phyloP scores from a whole-genome alignment of 768 basidiomycete genomes.

The Crepidotus variabilis region DNA sequence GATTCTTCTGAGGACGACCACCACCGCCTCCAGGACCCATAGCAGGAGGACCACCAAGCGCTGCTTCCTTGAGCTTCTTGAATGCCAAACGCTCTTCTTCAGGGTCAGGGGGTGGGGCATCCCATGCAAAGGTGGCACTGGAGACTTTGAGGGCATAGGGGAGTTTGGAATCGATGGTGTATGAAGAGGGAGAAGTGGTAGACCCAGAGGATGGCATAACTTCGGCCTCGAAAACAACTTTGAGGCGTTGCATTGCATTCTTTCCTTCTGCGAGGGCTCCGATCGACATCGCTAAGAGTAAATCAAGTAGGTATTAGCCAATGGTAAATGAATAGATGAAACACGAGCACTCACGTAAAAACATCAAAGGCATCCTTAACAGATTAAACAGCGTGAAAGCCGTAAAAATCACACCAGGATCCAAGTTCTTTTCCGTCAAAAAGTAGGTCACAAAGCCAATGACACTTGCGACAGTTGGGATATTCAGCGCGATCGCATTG shows the following conservation, averaged over 20 bases:
- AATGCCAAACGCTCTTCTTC: slow-evolving; percentile 24
- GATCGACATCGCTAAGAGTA: slow-evolving; percentile 53
- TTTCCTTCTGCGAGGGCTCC: slow-evolving; percentile 78
- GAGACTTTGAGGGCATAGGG: not conserved
- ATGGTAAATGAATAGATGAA: not conserved
- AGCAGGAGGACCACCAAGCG: not conserved
- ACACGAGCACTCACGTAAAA: slow-evolving; percentile 40
- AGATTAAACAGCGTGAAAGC: slow-evolving; percentile 86
- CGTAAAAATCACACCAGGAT: slow-evolving; percentile 75
- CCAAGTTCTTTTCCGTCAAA: slow-evolving; percentile 58
- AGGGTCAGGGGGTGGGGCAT: slow-evolving; percentile 49
- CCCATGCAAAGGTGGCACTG: not conserved
- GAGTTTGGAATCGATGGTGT: slow-evolving; percentile 21
- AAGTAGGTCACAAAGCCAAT: slow-evolving; percentile 74
- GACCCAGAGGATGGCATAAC: slow-evolving; percentile 33
- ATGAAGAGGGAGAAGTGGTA: slow-evolving; percentile 31
- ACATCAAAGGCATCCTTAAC: slow-evolving; percentile 76
- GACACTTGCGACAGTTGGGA: slow-evolving; percentile 79
- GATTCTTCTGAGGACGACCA: not conserved
- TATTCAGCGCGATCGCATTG: slow-evolving; percentile 63
- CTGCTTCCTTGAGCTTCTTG: not conserved
- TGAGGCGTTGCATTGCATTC: slow-evolving; percentile 72
- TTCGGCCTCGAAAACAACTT: slow-evolving; percentile 83
- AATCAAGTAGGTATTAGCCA: not conserved
- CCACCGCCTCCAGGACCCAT: slow-evolving; percentile 6